Conservation (phyloP, 768 basidiomycete genomes). For the Thelephora ganbajun region DNA sequence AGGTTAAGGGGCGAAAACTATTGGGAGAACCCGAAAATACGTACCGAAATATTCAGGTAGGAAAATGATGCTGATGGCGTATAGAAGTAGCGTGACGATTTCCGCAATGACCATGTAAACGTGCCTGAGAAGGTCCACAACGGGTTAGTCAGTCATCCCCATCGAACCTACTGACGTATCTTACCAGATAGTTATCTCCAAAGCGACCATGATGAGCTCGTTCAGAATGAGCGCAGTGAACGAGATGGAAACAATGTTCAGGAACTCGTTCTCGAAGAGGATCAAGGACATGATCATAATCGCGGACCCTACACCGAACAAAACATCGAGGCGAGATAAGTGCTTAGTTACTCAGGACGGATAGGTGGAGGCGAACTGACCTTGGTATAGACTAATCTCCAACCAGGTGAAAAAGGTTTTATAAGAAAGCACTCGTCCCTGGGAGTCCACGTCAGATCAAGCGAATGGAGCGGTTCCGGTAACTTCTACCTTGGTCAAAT, state of each 20-base stretch:
- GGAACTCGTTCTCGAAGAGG: slow-evolving; percentile 92
- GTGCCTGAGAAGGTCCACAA: slow-evolving; percentile 43
- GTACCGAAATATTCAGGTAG: slow-evolving; percentile 94
- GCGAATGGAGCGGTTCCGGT: not conserved
- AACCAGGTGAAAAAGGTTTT: slow-evolving; percentile 99
- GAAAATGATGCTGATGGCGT: slow-evolving; percentile 84
- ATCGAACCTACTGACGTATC: too few species aligned
- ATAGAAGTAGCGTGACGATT: slow-evolving; percentile 77
- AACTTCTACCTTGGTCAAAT: slow-evolving; percentile 73
- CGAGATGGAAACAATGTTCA: slow-evolving; percentile 97
- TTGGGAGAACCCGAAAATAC: slow-evolving; percentile 15
- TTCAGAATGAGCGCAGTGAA: slow-evolving; percentile 93
- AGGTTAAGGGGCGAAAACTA: slow-evolving; percentile 1
- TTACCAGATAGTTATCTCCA: slow-evolving; percentile 95
- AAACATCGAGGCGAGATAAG: not conserved
- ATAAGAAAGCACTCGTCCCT: slow-evolving; percentile 90
- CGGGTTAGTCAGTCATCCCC: not conserved
- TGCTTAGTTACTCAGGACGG: slow-evolving; percentile 1
- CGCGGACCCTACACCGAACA: slow-evolving; percentile 52
- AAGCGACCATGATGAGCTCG: slow-evolving; percentile 96
- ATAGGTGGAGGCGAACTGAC: slow-evolving; percentile 22
- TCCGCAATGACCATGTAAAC: slow-evolving; percentile 90
- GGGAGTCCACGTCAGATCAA: slow-evolving; percentile 4
- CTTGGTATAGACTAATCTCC: slow-evolving; percentile 97
- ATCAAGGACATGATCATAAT: slow-evolving; percentile 98